These are phyloP conservation scores for Amylostereum areolatum DNA, from an alignment of 1,284 basidiomycete species.

Conservation along the genomic window DNA sequence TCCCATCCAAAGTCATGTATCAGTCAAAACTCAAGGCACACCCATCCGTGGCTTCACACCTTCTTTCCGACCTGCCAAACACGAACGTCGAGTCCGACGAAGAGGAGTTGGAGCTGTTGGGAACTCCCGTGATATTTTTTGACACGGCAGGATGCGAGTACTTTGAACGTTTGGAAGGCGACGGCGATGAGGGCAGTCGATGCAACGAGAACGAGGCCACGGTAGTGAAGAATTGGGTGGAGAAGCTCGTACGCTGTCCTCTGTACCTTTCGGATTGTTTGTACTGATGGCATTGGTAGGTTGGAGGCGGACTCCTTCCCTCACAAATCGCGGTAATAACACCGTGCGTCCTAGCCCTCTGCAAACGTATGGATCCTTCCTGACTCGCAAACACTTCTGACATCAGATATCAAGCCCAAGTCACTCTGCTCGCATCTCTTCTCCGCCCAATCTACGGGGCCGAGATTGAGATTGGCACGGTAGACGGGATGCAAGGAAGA, in stretches of 20 bases:
- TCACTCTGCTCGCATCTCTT: constrained; percentile 69
- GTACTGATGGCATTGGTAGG: constrained; percentile 34
- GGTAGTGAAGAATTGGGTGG: constrained; percentile 79
- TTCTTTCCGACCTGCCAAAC: constrained; percentile 68
- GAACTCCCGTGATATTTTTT: constrained; percentile 83
- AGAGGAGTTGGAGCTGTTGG: constrained; percentile 65
- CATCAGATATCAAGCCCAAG: constrained; percentile 83
- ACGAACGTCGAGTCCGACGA: constrained; percentile 43
- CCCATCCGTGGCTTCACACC: constrained; percentile 62
- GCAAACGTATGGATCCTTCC: background rate
- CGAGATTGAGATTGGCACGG: constrained; percentile 82
- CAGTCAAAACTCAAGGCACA: constrained; percentile 68
- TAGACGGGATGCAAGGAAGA: constrained; percentile 92
- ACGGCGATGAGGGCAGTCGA: constrained; percentile 77
- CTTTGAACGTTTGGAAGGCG: constrained; percentile 69
- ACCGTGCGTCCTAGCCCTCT: constrained; percentile 48
- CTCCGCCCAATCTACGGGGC: constrained; percentile 65
- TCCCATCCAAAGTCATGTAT: constrained; percentile 85
- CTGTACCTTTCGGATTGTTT: background rate
- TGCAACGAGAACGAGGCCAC: constrained; percentile 92
- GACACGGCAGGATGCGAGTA: constrained; percentile 94
- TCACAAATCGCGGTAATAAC: constrained; percentile 86
- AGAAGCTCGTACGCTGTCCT: constrained; percentile 56
- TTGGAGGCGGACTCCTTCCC: constrained; percentile 63
- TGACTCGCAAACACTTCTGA: background rate